Percentiles rank a stretch among this genome's conserved stretches.
Conservation (phyloP, 352 stramenopile genomes). For the Globisporangium emineosum region DNA sequence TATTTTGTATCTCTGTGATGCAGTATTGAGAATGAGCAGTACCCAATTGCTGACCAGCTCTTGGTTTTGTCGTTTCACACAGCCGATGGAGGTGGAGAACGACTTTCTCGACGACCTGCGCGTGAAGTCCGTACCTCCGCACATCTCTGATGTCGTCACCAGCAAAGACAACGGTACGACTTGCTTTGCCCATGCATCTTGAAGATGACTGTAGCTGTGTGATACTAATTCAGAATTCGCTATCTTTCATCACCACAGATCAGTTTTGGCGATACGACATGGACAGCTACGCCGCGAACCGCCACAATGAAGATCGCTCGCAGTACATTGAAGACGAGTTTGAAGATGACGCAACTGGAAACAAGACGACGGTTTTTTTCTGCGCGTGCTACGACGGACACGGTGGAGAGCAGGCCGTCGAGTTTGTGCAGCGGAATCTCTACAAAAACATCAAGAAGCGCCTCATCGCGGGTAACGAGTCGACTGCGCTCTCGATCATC, state of each 20-base stretch:
- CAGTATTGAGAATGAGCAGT: not conserved
- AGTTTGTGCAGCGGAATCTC: slow-evolving; percentile 64
- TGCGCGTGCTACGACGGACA: slow-evolving; percentile 74
- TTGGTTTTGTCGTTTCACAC: not conserved
- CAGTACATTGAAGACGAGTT: slow-evolving; percentile 51
- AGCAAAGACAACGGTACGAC: slow-evolving; percentile 27
- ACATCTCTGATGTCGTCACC: slow-evolving; percentile 48
- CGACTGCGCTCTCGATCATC: slow-evolving; percentile 46
- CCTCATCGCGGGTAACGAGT: slow-evolving; percentile 24
- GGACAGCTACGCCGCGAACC: slow-evolving; percentile 67
- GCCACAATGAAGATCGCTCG: slow-evolving; percentile 61
- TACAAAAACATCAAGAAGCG: slow-evolving; percentile 54
- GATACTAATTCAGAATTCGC: not conserved
- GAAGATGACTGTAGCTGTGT: not conserved
- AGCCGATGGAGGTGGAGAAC: slow-evolving; percentile 32
- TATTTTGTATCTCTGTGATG: not conserved
- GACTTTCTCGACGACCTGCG: slow-evolving; percentile 45
- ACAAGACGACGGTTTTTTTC: slow-evolving; percentile 44
- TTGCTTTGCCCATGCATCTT: not conserved
- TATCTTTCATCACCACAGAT: slow-evolving; percentile 12
- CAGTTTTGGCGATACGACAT: slow-evolving; percentile 68
- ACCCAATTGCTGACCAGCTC: not conserved
- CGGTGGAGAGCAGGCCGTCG: slow-evolving; percentile 56
- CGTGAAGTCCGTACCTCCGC: slow-evolving; percentile 43
- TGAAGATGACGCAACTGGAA: slow-evolving; percentile 8